Base-by-base conservation (phyloP, 768 basidiomycete genomes). In the Suillus lakei region DNA sequence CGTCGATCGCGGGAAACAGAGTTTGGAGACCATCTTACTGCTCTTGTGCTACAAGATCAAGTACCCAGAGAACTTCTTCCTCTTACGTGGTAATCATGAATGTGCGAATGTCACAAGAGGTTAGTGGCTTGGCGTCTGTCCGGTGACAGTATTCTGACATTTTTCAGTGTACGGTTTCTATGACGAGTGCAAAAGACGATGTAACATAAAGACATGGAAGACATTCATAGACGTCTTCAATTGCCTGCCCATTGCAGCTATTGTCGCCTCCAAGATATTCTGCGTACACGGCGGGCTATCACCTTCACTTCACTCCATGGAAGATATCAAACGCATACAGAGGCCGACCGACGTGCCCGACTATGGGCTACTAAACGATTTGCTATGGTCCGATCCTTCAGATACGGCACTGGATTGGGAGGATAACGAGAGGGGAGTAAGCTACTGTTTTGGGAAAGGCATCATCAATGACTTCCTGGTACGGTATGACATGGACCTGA, bases 181-280 rank as follows among this genome's bases (percentile, higher is more conserved):
- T 78, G 98, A 99, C 81, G 98, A 99, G 81, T 99, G 98, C 85
- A 99, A 99, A 82, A 91, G 98, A 75, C 88, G 98, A 69, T 98
- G 96, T 85, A 98, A 97, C 78, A 95, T 99, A 85, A 99, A 99
- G 83, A 96, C 94, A 32, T 99, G 98, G 98, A 99, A 97, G 82
- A 96, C 95, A 2, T 99, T 99, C 78, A 94, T 99, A 77, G 98
- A 99, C 81, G 97, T 98, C 65, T 99, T 99, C 87, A 99, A 99
- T 80, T 96, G 96, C 73, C 88, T 99, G 15, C 98, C 98, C 59
- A 99, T 99, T 73, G 96, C 97, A 46, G 96, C 98, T 38, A 93
- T 99, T 74, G 98, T 99, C 58, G 98, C 97, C 9, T 95, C 95
- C 71, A 99, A 99, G 83, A 99, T 99, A 74, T 99, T 99, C 80